Conservation (phyloP, 352 stramenopile genomes). For the Pythium folliculosum region DNA sequence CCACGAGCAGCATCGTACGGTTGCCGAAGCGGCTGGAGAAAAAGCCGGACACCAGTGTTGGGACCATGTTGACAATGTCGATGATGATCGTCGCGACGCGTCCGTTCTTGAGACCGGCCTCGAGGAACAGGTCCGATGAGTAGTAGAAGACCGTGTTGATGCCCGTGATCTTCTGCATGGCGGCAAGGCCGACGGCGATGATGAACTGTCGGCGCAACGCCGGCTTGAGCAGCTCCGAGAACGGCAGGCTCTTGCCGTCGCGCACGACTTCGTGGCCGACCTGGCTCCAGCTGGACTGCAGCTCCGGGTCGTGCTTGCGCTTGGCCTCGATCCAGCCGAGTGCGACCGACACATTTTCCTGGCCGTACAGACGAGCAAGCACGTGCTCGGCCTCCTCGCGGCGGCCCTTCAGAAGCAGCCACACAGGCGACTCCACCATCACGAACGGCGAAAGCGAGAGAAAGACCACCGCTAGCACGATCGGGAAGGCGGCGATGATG, state of each 20-base stretch:
- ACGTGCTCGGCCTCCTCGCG: slow-evolving; percentile 32
- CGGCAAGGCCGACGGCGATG: slow-evolving; percentile 40
- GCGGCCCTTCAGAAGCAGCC: slow-evolving; percentile 39
- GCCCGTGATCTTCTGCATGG: slow-evolving; percentile 55
- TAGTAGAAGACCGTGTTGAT: slow-evolving; percentile 65
- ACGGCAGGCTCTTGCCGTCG: slow-evolving; percentile 24
- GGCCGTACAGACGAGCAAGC: slow-evolving; percentile 34
- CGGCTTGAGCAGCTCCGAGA: slow-evolving; percentile 36
- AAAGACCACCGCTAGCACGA: slow-evolving; percentile 47
- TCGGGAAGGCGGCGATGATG: slow-evolving; percentile 58
- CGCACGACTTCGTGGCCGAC: slow-evolving; percentile 16
- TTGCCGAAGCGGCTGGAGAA: slow-evolving; percentile 49
- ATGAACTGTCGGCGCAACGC: slow-evolving; percentile 46
- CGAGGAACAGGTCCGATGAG: slow-evolving; percentile 45
- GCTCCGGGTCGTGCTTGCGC: slow-evolving; percentile 29
- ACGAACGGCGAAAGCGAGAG: slow-evolving; percentile 39
- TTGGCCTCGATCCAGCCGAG: slow-evolving; percentile 36
- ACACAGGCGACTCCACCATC: slow-evolving; percentile 46
- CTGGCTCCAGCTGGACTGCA: slow-evolving; percentile 21
- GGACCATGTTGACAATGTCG: slow-evolving; percentile 48
- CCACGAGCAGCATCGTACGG: slow-evolving; percentile 52
- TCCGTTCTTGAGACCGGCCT: slow-evolving; percentile 39
- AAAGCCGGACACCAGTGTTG: slow-evolving; percentile 35
- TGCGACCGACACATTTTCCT: slow-evolving; percentile 34
- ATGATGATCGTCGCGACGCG: slow-evolving; percentile 46